A percentile compares a stretch with the other conserved stretches of the same genome.
Evolutionary conservation across 495 filamentous ascomycete species (phyloP).

Genomic region (Astrothelium subdiscretum): DNA sequence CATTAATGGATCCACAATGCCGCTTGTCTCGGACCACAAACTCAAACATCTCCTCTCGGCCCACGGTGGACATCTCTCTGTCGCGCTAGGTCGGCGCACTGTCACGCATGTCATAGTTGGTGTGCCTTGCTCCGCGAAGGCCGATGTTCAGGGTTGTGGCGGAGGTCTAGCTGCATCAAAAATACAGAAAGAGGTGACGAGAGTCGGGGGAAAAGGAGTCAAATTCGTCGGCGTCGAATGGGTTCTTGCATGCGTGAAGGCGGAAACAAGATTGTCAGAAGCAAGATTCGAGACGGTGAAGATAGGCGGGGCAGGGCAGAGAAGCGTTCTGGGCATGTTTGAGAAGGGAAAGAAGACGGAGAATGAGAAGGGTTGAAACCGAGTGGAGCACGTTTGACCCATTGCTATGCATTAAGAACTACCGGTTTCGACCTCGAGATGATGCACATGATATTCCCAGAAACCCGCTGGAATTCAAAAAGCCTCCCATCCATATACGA

Average conservation of each 20-base stretch:
- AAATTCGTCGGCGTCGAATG: conserved; percentile 79
- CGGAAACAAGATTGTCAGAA: conserved; percentile 63
- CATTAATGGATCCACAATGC: conserved; percentile 78
- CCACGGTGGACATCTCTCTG: conserved; percentile 59
- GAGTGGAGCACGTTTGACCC: neutral
- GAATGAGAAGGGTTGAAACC: neutral
- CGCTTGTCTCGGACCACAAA: conserved; percentile 72
- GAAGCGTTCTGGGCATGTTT: conserved; percentile 47
- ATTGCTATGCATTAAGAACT: neutral
- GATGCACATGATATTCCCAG: neutral
- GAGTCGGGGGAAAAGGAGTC: conserved; percentile 51
- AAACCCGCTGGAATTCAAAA: neutral
- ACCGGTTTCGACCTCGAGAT: neutral
- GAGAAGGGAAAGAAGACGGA: conserved; percentile 12
- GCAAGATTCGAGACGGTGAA: conserved; percentile 51
- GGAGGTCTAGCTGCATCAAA: conserved; percentile 74
- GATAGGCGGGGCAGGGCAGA: conserved; percentile 47
- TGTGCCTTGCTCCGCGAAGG: conserved; percentile 34
- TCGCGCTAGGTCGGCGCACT: conserved; percentile 53
- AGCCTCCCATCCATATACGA: neutral
- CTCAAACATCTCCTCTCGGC: conserved; percentile 66
- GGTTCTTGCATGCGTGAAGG: conserved; percentile 69
- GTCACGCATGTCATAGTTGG: conserved; percentile 87
- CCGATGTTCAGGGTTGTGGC: conserved; percentile 41
- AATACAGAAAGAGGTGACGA: conserved; percentile 66